phyloP scores from a whole-genome alignment of 306 rosid species.

The Rosa chinensis region DNA sequence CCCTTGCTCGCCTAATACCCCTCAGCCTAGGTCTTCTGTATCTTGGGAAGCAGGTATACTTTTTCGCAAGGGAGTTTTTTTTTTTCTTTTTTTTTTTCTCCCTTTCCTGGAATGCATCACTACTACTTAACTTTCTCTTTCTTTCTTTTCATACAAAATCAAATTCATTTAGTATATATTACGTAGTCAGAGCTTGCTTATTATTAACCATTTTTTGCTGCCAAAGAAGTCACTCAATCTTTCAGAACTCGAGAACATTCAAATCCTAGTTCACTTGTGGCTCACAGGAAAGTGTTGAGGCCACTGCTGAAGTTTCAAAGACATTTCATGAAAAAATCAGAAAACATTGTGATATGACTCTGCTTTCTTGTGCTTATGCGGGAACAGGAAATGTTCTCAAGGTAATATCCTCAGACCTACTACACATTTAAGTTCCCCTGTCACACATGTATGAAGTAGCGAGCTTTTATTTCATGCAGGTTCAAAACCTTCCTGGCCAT shows the following conservation, averaged over 20 bases:
- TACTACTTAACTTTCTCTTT: neutral
- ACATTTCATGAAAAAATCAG: conserved; percentile 92
- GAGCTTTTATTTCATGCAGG: conserved; percentile 46
- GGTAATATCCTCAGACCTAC: conserved; percentile 38
- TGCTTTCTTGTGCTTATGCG: conserved; percentile 95
- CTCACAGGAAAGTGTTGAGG: conserved; percentile 88
- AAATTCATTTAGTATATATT: neutral
- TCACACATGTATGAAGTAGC: conserved; percentile 23
- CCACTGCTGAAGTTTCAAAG: conserved; percentile 95
- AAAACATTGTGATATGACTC: conserved; percentile 90
- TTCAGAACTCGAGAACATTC: neutral
- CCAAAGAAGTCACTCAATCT: neutral
- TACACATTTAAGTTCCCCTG: conserved; percentile 6
- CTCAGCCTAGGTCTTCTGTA: conserved; percentile 75
- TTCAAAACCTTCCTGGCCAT: conserved; percentile 91
- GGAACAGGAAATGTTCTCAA: conserved; percentile 99
- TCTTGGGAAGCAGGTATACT: conserved; percentile 61
- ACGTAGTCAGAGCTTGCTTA: neutral
- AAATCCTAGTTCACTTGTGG: neutral
- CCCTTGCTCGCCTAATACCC: conserved; percentile 85
- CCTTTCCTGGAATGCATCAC: neutral
- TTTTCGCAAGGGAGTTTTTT: neutral
- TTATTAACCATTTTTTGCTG: neutral
- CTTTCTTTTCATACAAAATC: neutral
- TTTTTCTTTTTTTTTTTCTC: neutral